Percentiles rank a stretch among this genome's conserved stretches.
phyloP scores from a whole-genome alignment of 2,329 filamentous ascomycete species.

The Botrytis pseudocinerea region DNA sequence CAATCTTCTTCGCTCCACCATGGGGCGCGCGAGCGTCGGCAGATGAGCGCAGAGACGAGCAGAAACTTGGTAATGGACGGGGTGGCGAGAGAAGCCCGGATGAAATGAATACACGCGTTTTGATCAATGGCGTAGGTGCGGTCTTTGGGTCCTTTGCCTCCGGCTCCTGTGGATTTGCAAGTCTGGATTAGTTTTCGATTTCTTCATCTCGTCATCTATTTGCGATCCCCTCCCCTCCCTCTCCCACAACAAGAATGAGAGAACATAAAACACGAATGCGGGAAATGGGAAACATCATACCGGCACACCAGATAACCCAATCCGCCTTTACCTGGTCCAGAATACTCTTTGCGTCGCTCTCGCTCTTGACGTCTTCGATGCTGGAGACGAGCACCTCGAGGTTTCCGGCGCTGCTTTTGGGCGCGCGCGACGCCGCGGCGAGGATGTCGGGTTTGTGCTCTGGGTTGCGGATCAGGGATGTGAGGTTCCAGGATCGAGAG shows the following conservation, averaged over 20 bases:
- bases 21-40: slow-evolving; percentile 51
- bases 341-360: slow-evolving; percentile 61
- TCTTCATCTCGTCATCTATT: not conserved
- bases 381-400: slow-evolving; percentile 69
- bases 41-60: slow-evolving; percentile 61
- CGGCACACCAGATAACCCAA: slow-evolving; percentile 69
- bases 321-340: slow-evolving; percentile 62
- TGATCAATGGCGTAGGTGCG: slow-evolving; percentile 60
- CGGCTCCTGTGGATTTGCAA: slow-evolving; percentile 48
- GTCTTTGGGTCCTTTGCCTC: slow-evolving; percentile 58
- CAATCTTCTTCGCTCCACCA: slow-evolving; percentile 58
- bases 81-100: slow-evolving; percentile 57
- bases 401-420: slow-evolving; percentile 53
- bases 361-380: slow-evolving; percentile 68
- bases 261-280: not conserved
- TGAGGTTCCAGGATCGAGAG: slow-evolving; percentile 72
- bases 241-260: not conserved
- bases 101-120: slow-evolving; percentile 63
- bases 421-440: slow-evolving; percentile 41
- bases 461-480: slow-evolving; percentile 73
- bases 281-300: slow-evolving; percentile 43
- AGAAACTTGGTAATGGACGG: slow-evolving; percentile 61
- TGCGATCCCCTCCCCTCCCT: no score
- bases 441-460: slow-evolving; percentile 66
- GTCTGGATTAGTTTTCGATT: not conserved